Evolutionary conservation across 495 filamentous ascomycete species (phyloP).

Genomic region (Neurospora intermedia): DNA sequence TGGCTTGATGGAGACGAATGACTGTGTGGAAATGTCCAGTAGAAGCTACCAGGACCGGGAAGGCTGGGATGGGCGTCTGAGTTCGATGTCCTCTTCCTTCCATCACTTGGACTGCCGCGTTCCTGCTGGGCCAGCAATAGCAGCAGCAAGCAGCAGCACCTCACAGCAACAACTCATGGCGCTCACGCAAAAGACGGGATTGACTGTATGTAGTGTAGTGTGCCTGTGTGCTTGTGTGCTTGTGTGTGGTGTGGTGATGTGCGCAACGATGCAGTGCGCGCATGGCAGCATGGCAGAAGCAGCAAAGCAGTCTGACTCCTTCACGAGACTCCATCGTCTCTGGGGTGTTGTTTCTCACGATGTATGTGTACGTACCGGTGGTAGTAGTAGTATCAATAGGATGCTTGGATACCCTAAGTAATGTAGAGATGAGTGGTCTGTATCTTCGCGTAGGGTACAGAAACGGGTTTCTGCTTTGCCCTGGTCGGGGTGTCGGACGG

Average conservation of each 20-base stretch:
- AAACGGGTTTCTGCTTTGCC: constrained; percentile 1
- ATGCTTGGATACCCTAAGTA: background rate
- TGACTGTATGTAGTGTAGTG: background rate
- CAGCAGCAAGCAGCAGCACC: background rate
- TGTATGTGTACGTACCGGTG: background rate
- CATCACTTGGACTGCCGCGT: background rate
- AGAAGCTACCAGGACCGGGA: background rate
- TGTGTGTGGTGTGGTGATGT: background rate
- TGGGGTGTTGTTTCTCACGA: background rate
- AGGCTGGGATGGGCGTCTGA: background rate
- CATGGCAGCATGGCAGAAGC: background rate
- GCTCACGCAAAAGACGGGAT: background rate
- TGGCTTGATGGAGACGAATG: background rate
- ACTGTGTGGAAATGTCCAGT: background rate
- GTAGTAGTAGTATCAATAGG: background rate
- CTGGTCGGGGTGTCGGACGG: background rate
- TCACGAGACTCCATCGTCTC: background rate
- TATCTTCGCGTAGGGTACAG: constrained; percentile 1
- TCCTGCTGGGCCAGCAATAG: background rate
- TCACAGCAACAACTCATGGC: background rate
- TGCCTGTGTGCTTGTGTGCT: background rate
- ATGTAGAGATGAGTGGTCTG: background rate
- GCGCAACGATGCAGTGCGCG: background rate
- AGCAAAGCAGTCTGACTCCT: background rate
- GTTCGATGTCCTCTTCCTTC: background rate